Base-by-base conservation (phyloP, 208 protist genomes). In the Trypanosoma conorhini region DNA sequence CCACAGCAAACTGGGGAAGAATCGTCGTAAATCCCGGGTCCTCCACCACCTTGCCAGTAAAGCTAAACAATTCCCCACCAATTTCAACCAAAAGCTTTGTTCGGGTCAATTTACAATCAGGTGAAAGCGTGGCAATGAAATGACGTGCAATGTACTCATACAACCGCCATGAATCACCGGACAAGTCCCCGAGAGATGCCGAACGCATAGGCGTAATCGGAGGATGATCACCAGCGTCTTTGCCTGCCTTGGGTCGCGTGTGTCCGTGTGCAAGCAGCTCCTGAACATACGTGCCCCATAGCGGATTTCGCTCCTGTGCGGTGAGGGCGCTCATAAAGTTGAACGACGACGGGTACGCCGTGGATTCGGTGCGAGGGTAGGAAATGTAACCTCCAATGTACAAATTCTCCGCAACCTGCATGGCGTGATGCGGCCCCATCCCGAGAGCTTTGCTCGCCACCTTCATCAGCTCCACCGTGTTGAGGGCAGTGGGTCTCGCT, bases 321-420 rank as follows among this genome's bases (percentile, higher is more conserved):
- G 80, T 74, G 38, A 97, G 77, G 1, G 81, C 50, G 52, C 78
- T 81, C 8, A 40, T 62, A 13, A 98, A 77, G 69, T 98, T 86
- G 67, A 98, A 98, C 33, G 77, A 86, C 0, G 79, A 62, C n/a
- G 96, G 95, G 80, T 98, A 99, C 22, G 86, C 82, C 12, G 93
- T 98, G 21, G 88, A 96, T 77, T 99, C 98, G 12, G 98, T 99
- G n/a, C 98, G 86, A 2, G 98, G 98, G 79, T 99, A 99, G 2
- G 92, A 98, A 59, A 99, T 97, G 66, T 98, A 98, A n/a, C 98
- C 98, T 35, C 85, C 74, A 30, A 96, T 94, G 86, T 99, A 99
- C 46, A 99, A 66, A 35, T 86, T 80, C 72, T 99, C 97, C n/a
- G 98, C 98, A 22, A 98, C 77, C 52, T 85, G 82, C 96, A 99